Conservation (phyloP, 2,329 filamentous ascomycete species). For the Cyphellophora attinorum region DNA sequence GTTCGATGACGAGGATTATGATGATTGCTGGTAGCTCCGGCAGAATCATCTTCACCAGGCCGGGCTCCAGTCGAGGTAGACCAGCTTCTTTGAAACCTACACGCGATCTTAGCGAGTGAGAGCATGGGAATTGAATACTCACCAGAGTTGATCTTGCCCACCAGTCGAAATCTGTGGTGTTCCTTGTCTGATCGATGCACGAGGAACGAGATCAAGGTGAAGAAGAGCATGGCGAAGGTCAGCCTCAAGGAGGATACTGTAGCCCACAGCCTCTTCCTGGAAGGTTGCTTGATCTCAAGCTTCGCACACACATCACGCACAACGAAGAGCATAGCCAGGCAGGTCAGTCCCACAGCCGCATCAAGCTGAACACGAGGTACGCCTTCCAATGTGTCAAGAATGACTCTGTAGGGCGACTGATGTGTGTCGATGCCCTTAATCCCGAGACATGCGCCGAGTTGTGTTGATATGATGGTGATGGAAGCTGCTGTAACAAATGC, state of each 20-base stretch:
- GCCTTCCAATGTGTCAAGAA: constrained; percentile 70
- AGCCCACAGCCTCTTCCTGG: constrained; percentile 65
- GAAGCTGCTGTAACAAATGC: constrained; percentile 96
- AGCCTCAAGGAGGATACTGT: constrained; percentile 81
- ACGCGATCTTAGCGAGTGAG: constrained; percentile 67
- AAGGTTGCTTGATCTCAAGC: constrained; percentile 59
- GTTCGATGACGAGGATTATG: constrained; percentile 87
- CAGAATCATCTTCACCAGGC: constrained; percentile 58
- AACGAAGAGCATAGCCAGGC: constrained; percentile 64
- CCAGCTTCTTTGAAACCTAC: constrained; percentile 74
- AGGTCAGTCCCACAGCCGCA: constrained; percentile 74
- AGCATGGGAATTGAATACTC: too few species aligned
- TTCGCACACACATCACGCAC: constrained; percentile 58
- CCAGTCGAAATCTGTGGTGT: constrained; percentile 4
- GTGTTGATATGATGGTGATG: constrained; percentile 73
- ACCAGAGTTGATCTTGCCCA: constrained; percentile 31
- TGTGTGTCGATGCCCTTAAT: constrained; percentile 61
- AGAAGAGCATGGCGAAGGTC: constrained; percentile 81
- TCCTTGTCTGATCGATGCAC: constrained; percentile 56
- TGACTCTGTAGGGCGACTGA: constrained; percentile 69
- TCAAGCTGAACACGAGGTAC: constrained; percentile 59
- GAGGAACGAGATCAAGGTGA: constrained; percentile 80
- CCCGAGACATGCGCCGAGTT: constrained; percentile 72
- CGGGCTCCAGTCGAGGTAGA: constrained; percentile 57
- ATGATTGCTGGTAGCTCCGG: constrained; percentile 69